Evolutionary conservation across 2,329 filamentous ascomycete genomes (phyloP), one percentile per base, ranked within the genome.

Genomic region (Aspergillus floridensis): DNA sequence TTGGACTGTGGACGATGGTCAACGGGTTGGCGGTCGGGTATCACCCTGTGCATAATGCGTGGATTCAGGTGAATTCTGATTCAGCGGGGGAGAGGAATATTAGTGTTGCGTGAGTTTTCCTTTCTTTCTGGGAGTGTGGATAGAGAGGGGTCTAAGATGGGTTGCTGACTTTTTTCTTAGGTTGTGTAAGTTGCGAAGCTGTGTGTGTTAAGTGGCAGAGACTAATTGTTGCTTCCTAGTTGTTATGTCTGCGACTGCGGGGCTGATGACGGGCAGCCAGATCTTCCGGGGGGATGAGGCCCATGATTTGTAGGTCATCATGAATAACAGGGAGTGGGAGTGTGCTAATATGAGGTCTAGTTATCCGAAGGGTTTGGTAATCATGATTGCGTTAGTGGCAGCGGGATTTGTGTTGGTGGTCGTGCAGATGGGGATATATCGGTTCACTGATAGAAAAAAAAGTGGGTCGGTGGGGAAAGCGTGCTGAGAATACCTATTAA

Each of bases 11-110:
- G 82, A 84, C 82, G 3, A 72, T 74, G 0, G 75, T 83, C 3
- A 84, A 84, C 66, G 72, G 71, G 1, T 77, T 84, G 41, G 80
- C 81, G 0, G 82, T 84, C 8, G 79, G 81, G 0, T 84, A 84
- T 61, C 82, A 84, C 66, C 81, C 81, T 0, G 74, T 81, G 0
- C 80, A 83, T 57, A 84, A 84, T 66, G 76, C 79, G 0, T 84
- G 81, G 81, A 71, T 82, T 19, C 80, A 83, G 65, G 69, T 83
- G 6, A 84, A 84, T 62, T 83, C 81, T 63, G 72, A 70, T 14
- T 78, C 78, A 19, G 65, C 78, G 0, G 68, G 76, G 4, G 81
- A 83, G 66, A 68, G 80, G 56, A 83, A 79, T 61, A 80, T 84
- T 53, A 75, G 72, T 21, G 77, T 84, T 50, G 81, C 82, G 73